Evolutionary conservation across 345 rosid genomes (phyloP), one percentile per base, ranked within the genome.

Genomic region (Bruguiera gymnorhiza): DNA sequence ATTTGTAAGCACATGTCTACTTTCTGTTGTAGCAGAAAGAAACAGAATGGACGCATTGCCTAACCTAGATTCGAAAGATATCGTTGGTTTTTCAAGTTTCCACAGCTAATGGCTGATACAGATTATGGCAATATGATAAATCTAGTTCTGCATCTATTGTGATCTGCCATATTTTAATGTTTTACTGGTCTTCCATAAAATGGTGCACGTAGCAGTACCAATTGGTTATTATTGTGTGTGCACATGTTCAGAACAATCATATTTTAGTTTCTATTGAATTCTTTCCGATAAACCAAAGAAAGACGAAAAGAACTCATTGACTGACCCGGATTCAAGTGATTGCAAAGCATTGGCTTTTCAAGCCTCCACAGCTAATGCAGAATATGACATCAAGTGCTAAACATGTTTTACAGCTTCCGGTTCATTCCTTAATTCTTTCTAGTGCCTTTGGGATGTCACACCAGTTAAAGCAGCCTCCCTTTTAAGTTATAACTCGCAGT

Each of bases 201-300:
- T 51, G 34, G 46, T 23, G 24, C 62, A 39, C 63, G 69, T 59
- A 57, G 67, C 61, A 77, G 73, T 66, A 56, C 57, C 50, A 68
- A 76, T 77, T 72, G 32, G 75, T 72, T 71, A 34, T 76, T 57
- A 76, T 72, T 84, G 83, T 75, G 70, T 62, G 73, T 82, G 76
- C 62, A 70, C 59, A 32, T 65, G 61, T 75, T 73, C 78, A 71
- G 78, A 77, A 77, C 69, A 60, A 63, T 62, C 60, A 26, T 59
- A 63, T 70, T 43, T 43, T 43, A 43, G 18, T 73, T 76, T 63
- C 52, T 64, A 24, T 9, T 46, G 66, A 74, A 55, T 30, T 43
- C 50, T 43, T 43, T 15, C 19, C 5, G 16, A 43, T 11, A 3
- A 43, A 11, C 4, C 4, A 43, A 43, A 11, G 50, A 11, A 43